Evolutionary conservation across 306 rosid species (phyloP).

Genomic region (Spatholobus suberectus): DNA sequence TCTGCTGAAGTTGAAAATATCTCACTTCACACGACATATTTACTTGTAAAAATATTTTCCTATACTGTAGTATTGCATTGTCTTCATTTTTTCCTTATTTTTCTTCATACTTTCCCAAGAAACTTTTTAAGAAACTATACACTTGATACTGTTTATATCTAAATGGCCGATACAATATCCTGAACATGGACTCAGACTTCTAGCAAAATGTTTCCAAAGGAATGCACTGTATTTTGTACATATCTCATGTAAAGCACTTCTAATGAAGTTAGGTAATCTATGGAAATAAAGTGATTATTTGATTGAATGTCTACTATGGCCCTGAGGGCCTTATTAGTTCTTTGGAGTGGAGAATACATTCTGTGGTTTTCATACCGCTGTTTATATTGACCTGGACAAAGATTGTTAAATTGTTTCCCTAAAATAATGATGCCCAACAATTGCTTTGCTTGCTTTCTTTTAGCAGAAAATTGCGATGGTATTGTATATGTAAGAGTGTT

Average conservation of each 20-base stretch:
- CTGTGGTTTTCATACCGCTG: not conserved
- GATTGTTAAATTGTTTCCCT: constrained; percentile 13
- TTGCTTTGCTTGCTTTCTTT: not conserved
- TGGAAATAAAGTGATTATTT: constrained; percentile 8
- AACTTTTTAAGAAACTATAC: not conserved
- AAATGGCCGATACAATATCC: not conserved
- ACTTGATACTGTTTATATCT: not conserved
- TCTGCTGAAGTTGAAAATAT: not conserved
- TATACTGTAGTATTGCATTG: not conserved
- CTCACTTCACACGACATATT: not conserved
- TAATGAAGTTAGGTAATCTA: not conserved
- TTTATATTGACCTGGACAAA: not conserved
- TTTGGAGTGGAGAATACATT: not conserved
- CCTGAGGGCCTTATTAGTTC: not conserved
- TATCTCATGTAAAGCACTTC: not conserved
- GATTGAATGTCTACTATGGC: not conserved
- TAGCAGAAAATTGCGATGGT: not conserved
- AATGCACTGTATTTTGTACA: not conserved
- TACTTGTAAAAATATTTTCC: not conserved
- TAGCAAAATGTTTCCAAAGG: not conserved
- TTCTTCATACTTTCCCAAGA: not conserved
- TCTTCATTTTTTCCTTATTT: not conserved
- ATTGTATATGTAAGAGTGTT: constrained; percentile 8
- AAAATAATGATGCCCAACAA: not conserved
- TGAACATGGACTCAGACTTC: not conserved